Evolutionary conservation across 495 filamentous ascomycete species (phyloP), one percentile per base, ranked within the genome.

Genomic region (Aspergillus indologenus): DNA sequence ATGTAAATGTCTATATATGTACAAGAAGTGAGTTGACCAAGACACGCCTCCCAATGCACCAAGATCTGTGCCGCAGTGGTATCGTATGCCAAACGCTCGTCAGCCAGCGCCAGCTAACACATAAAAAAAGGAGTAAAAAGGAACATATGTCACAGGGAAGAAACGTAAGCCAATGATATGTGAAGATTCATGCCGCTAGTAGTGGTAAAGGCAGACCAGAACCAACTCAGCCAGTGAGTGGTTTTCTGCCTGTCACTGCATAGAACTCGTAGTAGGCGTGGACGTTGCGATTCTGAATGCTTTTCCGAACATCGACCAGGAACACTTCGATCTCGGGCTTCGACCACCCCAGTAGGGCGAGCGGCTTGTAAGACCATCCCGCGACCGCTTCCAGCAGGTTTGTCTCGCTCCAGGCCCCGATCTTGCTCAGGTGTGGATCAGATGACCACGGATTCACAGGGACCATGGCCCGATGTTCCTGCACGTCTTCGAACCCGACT

Each of bases 401-500:
- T 15, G 57, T 66, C 58, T 79, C 69, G 23, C 56, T 75, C 72
- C 73, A 81, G 31, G 65, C 64, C 2, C 80, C 82, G 40, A 85
- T 62, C 31, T 74, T 68, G 50, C 77, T 83, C 43, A 81, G 51
- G n/a, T 71, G 74, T 12, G 71, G 71, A 60, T 90, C 81, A 49
- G 74, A 74, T 0, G 85, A 76, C 85, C 87, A 89, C 3, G 75
- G 69, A 59, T 84, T 86, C 17, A 79, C 71, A 3, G 87, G 87
- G 1, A 86, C 61, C 67, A 84, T 85, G 60, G 75, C 75, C 6
- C 81, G 54, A 14, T 68, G 65, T 64, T 87, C 79, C 46, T 83
- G 71, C 17, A 90, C 76, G 55, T 89, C 84, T 12, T 83, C 80
- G 54, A 87, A 90, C 0, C 87, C 86, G 0, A 82, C 75, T 54